Percentiles rank a stretch among this genome's conserved stretches.
phyloP scores from a whole-genome alignment of 768 basidiomycete species.

The Trametes maxima region DNA sequence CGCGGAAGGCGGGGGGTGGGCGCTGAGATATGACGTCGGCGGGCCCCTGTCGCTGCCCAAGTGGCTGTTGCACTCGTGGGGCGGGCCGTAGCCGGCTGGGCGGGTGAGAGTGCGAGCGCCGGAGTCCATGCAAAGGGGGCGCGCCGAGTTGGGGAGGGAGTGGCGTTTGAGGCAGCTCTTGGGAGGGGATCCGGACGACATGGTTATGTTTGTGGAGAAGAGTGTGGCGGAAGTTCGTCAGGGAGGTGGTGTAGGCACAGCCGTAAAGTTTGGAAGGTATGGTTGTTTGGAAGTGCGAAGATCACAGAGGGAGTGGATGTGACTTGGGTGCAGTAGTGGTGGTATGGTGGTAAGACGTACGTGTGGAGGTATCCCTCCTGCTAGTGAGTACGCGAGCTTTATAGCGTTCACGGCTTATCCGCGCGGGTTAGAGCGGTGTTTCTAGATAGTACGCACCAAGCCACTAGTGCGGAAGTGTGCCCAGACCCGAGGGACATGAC shows the following conservation, averaged over 20 bases:
- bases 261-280: no score
- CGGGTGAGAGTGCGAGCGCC: neutral
- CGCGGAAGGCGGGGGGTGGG: neutral
- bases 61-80: neutral
- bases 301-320: neutral
- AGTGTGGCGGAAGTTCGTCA: neutral
- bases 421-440: neutral
- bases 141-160: slow-evolving; percentile 2
- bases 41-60: neutral
- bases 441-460: neutral
- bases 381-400: neutral
- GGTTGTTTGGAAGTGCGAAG: neutral
- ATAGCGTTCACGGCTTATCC: neutral
- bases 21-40: neutral
- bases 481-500: neutral
- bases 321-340: neutral
- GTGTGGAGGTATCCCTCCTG: neutral
- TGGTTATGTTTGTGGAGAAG: slow-evolving; percentile 1
- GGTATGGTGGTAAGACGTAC: neutral
- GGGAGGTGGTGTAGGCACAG: neutral
- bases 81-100: neutral
- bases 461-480: neutral
- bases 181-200: slow-evolving; percentile 12
- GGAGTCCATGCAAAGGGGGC: slow-evolving; percentile 1
- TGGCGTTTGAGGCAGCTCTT: slow-evolving; percentile 22